A percentile compares a stretch with the other conserved stretches of the same genome.
Evolutionary conservation across 2,329 filamentous ascomycete species (phyloP).

Genomic region (Pseudocercospora crystallina): DNA sequence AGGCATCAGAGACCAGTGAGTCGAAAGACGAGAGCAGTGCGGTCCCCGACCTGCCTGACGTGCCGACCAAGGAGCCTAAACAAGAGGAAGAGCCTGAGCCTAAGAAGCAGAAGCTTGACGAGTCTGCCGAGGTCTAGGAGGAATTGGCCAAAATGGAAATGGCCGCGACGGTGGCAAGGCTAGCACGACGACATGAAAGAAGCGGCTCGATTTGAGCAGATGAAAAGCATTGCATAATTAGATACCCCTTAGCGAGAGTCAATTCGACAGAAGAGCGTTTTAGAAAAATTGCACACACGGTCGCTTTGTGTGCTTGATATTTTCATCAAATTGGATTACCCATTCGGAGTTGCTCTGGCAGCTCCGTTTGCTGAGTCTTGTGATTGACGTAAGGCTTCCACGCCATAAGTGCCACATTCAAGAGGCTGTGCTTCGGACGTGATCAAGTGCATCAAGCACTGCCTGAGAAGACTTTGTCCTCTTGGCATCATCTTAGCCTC

Average conservation of each 20-base stretch:
- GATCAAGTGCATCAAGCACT: no score
- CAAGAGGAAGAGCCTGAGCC: constrained; percentile 43
- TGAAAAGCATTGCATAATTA: constrained; percentile 1
- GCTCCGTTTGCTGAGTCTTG: no score
- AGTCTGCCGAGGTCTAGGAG: constrained; percentile 13
- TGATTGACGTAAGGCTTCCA: no score
- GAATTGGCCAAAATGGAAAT: background rate
- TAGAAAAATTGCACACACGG: no score
- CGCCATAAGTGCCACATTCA: no score
- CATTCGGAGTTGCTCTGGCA: no score
- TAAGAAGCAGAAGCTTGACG: constrained; percentile 48
- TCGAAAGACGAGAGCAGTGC: constrained; percentile 11
- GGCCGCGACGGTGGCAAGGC: background rate
- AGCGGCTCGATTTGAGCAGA: background rate
- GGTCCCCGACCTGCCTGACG: constrained; percentile 49
- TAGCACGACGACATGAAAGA: background rate
- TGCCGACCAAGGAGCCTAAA: constrained; percentile 49
- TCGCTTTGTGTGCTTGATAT: no score
- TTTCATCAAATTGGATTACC: no score
- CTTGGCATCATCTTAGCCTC: no score
- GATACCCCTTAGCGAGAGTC: constrained; percentile 7
- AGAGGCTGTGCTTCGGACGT: no score
- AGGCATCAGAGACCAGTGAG: background rate
- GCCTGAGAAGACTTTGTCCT: no score
- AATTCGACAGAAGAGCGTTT: no score